Percentiles rank a stretch among this genome's conserved stretches.
These are phyloP conservation scores for Magnaporthiopsis rhizophila DNA, from an alignment of 2,329 filamentous ascomycete species.

Conservation along the genomic window DNA sequence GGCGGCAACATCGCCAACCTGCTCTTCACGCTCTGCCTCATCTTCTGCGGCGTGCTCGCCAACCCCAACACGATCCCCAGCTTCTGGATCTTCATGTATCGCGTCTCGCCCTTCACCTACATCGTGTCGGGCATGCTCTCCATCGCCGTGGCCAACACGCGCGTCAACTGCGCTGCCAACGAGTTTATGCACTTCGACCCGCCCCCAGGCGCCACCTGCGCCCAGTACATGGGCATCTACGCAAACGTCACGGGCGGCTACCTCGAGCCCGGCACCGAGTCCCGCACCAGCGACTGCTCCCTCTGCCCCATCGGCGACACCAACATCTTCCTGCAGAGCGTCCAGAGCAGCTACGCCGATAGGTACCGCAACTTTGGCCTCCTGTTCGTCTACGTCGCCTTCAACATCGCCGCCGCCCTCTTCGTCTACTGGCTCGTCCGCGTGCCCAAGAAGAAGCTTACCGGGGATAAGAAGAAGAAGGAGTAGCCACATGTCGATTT, in stretches of 20 bases:
- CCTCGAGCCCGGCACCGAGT: conserved; percentile 27
- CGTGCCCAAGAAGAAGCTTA: conserved; percentile 17
- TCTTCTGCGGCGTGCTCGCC: conserved; percentile 61
- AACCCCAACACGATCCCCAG: conserved; percentile 48
- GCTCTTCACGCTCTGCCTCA: conserved; percentile 53
- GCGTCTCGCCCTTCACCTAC: conserved; percentile 59
- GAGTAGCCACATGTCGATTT: not conserved
- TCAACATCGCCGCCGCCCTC: conserved; percentile 39
- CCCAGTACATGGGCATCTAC: conserved; percentile 51
- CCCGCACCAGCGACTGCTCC: conserved; percentile 20
- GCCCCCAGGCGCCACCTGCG: conserved; percentile 54
- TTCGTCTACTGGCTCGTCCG: conserved; percentile 36
- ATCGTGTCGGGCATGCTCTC: conserved; percentile 60
- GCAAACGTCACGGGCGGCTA: conserved; percentile 40
- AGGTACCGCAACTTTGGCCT: conserved; percentile 47
- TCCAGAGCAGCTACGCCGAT: conserved; percentile 34
- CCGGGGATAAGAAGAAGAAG: conserved; percentile 11
- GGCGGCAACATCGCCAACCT: conserved; percentile 60
- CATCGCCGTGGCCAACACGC: conserved; percentile 51
- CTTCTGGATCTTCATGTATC: conserved; percentile 77
- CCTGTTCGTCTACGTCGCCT: conserved; percentile 39
- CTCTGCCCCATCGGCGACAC: conserved; percentile 20
- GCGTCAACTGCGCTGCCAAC: conserved; percentile 39
- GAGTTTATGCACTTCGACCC: conserved; percentile 61
- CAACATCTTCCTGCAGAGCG: conserved; percentile 25